Conservation (phyloP, 2,329 filamentous ascomycete species). For the Paradendryphiella salina region DNA sequence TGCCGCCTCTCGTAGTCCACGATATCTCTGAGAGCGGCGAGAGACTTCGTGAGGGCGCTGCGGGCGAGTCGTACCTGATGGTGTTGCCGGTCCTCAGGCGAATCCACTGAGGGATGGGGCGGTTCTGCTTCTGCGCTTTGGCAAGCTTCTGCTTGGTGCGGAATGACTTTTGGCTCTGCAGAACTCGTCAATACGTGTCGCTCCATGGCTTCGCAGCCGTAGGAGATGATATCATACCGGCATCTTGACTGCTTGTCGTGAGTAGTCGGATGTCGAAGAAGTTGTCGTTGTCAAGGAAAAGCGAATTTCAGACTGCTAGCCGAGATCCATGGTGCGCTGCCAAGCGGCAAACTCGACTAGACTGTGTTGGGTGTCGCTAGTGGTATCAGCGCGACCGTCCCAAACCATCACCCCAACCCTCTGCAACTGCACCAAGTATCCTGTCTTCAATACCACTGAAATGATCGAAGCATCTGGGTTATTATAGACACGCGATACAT, state of each 20-base stretch:
- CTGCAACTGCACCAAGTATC: neutral
- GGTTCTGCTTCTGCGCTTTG: slow-evolving; percentile 99
- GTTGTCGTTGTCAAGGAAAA: slow-evolving; percentile 33
- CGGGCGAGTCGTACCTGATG: slow-evolving; percentile 77
- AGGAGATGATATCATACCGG: slow-evolving; percentile 38
- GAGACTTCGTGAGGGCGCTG: neutral
- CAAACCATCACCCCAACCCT: neutral
- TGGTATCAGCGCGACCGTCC: neutral
- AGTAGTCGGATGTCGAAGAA: slow-evolving; percentile 41
- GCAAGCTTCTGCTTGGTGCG: slow-evolving; percentile 99
- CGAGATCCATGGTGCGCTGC: slow-evolving; percentile 13
- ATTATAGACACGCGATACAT: too few relatives aligned
- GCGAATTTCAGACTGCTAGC: slow-evolving; percentile 12
- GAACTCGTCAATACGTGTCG: slow-evolving; percentile 15
- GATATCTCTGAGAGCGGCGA: slow-evolving; percentile 3
- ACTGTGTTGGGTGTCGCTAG: neutral
- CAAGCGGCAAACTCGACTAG: slow-evolving; percentile 4
- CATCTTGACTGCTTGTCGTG: slow-evolving; percentile 45
- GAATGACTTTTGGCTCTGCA: slow-evolving; percentile 99
- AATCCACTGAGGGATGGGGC: slow-evolving; percentile 99
- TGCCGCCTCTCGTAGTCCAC: neutral
- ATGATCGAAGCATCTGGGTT: too few relatives aligned
- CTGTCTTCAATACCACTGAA: too few relatives aligned
- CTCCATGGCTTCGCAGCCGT: neutral
- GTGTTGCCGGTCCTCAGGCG: slow-evolving; percentile 97